Base-by-base conservation (phyloP, 495 filamentous ascomycete genomes). In the Astrocystis sublimbata region DNA sequence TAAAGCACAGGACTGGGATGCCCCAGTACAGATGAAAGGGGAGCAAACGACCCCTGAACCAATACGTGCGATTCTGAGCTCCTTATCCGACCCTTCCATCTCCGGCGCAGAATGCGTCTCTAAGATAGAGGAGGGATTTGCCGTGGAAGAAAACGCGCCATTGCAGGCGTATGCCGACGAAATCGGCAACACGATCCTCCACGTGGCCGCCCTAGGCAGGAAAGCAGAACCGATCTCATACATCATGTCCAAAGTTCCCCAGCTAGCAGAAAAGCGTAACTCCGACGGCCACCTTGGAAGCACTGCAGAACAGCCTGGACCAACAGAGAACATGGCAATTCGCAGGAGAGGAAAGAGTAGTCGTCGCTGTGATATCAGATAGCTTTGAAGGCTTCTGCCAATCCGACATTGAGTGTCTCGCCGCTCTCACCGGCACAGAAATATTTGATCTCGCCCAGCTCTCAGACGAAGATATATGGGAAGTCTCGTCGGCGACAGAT, bases 211-310 rank as follows among this genome's bases (percentile, higher is more conserved):
- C 6, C 33, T 52, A 23, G 17, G 30, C 31, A 52, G 31, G 17
- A 52, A 52, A 52, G 49, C n/a, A 21, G 49, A 35, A 35, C n/a
- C 49, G 15, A 36, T 52, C 15, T 36, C 30, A 35, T 52, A 52
- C 2, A 19, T 52, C 3, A 21, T 52, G 31, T 52, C 31, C 30
- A 33, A 21, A 23, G 13, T 4, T 21, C 49, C 49, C 15, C n/a
- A 35, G 4, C 15, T 52, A 35, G 30, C n/a, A 24, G 17, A 10
- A 10, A 33, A 23, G 24, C 49, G 49, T 13, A 52, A 52, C 17
- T 2, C 17, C n/a, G 30, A 52, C 3, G 31, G n/a, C 12, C 17
- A 36, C 49, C 7, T 10, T 52, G 30, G 49, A 52, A 38, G 49
- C 49, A 36, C 49, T 52, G 6, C 49, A 52, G 49, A 52, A 31